Evolutionary conservation across 768 basidiomycete genomes (phyloP).

Genomic region (Trametes maxima): DNA sequence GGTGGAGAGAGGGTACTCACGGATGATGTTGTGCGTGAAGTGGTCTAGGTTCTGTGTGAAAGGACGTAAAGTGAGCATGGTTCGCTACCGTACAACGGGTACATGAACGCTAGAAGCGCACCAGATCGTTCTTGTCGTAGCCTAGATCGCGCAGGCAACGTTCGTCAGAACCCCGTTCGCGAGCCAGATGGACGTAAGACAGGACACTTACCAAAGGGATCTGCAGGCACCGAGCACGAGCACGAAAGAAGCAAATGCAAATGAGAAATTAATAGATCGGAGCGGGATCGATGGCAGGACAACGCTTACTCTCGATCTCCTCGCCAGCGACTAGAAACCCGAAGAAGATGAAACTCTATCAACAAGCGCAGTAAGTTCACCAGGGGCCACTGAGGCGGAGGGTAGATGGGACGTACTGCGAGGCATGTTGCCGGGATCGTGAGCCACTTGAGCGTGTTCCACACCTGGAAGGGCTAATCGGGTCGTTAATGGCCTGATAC

Average conservation of each 20-base stretch:
- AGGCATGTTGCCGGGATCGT: slow-evolving; percentile 67
- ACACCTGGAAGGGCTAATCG: slow-evolving; percentile 66
- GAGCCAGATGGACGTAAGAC: slow-evolving; percentile 4
- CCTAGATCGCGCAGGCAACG: slow-evolving; percentile 31
- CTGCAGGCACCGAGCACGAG: slow-evolving; percentile 28
- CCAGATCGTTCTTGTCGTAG: slow-evolving; percentile 75
- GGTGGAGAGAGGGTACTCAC: slow-evolving; percentile 38
- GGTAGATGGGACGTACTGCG: slow-evolving; percentile 39
- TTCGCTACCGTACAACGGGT: neutral
- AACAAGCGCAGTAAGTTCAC: neutral
- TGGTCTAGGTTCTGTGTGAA: slow-evolving; percentile 61
- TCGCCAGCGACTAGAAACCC: slow-evolving; percentile 75
- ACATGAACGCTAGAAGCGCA: slow-evolving; percentile 32
- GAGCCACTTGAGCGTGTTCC: slow-evolving; percentile 53
- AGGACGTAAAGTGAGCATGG: neutral
- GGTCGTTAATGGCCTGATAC: slow-evolving; percentile 7
- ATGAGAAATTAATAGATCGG: slow-evolving; percentile 13
- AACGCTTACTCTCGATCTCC: slow-evolving; percentile 68
- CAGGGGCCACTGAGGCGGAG: neutral
- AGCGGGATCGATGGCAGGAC: slow-evolving; percentile 1
- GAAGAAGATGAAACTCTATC: slow-evolving; percentile 68
- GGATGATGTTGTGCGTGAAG: slow-evolving; percentile 70
- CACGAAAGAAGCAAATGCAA: neutral
- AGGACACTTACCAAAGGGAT: slow-evolving; percentile 46
- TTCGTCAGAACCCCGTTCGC: slow-evolving; percentile 5